Conservation (phyloP, 73 alveolate species). For the Paramecium octaurelia region DNA sequence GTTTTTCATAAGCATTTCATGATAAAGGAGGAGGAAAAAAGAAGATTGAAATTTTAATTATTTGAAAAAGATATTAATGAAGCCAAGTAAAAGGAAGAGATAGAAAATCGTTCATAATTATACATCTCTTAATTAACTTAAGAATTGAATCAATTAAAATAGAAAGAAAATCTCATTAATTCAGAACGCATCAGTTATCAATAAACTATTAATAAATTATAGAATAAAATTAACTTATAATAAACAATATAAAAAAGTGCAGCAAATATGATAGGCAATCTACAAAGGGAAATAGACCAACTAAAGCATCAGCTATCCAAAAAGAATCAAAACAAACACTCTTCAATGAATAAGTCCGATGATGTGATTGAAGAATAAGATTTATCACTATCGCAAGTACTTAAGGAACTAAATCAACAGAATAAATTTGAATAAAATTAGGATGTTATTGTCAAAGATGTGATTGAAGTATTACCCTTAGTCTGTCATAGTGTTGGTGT, state of each 20-base stretch:
- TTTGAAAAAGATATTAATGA: neutral
- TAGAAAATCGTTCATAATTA: neutral
- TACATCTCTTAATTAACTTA: neutral
- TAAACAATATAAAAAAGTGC: neutral
- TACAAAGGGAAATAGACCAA: neutral
- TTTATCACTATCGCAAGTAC: neutral
- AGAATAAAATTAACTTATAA: neutral
- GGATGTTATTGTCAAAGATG: constrained; percentile 46
- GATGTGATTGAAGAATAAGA: constrained; percentile 1
- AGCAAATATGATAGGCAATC: neutral
- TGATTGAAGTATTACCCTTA: neutral
- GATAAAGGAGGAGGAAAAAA: neutral
- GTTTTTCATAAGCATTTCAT: neutral
- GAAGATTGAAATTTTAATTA: neutral
- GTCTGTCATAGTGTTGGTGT: neutral
- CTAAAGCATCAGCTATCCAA: neutral
- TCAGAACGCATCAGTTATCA: neutral
- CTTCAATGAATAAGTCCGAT: neutral
- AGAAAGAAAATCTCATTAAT: neutral
- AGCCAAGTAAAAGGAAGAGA: neutral
- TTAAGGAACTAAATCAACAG: neutral
- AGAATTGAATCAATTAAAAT: neutral
- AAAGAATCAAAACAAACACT: neutral
- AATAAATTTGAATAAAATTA: neutral
- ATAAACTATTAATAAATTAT: neutral